phyloP scores from a whole-genome alignment of 352 stramenopile species.

The Blastocystis sp. region DNA sequence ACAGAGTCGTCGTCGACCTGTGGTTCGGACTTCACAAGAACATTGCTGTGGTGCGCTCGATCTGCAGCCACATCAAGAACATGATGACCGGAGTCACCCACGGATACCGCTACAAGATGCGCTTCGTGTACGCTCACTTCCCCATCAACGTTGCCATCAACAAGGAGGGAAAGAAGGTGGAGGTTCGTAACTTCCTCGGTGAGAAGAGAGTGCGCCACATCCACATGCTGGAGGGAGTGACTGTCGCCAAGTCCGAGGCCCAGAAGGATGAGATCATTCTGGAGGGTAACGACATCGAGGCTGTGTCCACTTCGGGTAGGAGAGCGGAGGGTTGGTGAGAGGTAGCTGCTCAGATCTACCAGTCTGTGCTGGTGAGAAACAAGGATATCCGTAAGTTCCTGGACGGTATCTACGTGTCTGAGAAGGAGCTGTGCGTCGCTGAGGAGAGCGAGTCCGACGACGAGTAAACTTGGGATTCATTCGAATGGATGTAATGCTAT shows the following conservation, averaged over 20 bases:
- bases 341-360: constrained; percentile 69
- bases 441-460: not conserved
- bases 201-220: constrained; percentile 93
- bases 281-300: not conserved
- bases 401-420: constrained; percentile 98
- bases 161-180: constrained; percentile 76
- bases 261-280: constrained; percentile 50
- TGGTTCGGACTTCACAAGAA: constrained; percentile 97
- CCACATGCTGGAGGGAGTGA: no score
- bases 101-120: constrained; percentile 97
- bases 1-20: constrained; percentile 85
- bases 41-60: constrained; percentile 88
- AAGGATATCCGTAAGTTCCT: constrained; percentile 99
- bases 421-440: constrained; percentile 64
- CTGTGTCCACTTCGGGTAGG: constrained; percentile 24
- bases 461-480: not conserved
- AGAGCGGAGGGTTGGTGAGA: not conserved
- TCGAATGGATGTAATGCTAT: not conserved
- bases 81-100: constrained; percentile 95
- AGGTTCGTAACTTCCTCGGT: constrained; percentile 98
- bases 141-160: constrained; percentile 94
- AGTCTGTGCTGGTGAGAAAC: constrained; percentile 71
- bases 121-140: constrained; percentile 99
- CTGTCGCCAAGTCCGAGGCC: constrained; percentile 56
- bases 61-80: constrained; percentile 97